phyloP scores from a whole-genome alignment of 192 early-diverging fungal species.

The Podila epigama region DNA sequence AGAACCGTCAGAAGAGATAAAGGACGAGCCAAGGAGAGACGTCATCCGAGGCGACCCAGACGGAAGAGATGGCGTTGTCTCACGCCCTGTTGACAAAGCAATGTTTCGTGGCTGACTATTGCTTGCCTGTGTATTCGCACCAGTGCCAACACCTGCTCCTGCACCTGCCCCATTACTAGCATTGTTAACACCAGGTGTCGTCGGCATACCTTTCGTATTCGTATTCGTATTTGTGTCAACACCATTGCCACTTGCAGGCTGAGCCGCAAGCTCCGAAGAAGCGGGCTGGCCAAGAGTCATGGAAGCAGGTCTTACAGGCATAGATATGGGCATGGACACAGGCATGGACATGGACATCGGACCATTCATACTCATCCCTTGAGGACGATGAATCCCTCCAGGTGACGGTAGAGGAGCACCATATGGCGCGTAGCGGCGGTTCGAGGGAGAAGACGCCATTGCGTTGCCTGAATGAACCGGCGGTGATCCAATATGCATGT shows the following conservation, averaged over 20 bases:
- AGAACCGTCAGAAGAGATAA: constrained; percentile 27
- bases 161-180: too few relatives aligned
- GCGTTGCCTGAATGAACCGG: constrained; percentile 27
- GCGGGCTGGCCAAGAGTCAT: constrained; percentile 3
- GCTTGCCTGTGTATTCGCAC: neutral
- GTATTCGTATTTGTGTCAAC: too few relatives aligned
- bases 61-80: neutral
- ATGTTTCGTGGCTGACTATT: constrained; percentile 20
- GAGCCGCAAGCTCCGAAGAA: constrained; percentile 11
- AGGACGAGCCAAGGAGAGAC: constrained; percentile 33
- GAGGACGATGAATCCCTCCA: constrained; percentile 7
- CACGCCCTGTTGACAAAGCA: constrained; percentile 1
- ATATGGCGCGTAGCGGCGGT: constrained; percentile 36
- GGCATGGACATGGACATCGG: too few relatives aligned
- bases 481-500: constrained; percentile 50
- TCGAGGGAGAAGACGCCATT: constrained; percentile 27
- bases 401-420: constrained; percentile 16
- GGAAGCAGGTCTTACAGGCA: neutral
- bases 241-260: neutral
- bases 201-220: too few relatives aligned
- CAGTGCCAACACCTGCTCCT: neutral
- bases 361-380: neutral
- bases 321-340: too few relatives aligned
- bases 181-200: too few relatives aligned
- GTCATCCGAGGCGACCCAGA: constrained; percentile 34